Evolutionary conservation across 352 stramenopile species (phyloP), one percentile per base, ranked within the genome.

Genomic region (Phytophthora sp.): DNA sequence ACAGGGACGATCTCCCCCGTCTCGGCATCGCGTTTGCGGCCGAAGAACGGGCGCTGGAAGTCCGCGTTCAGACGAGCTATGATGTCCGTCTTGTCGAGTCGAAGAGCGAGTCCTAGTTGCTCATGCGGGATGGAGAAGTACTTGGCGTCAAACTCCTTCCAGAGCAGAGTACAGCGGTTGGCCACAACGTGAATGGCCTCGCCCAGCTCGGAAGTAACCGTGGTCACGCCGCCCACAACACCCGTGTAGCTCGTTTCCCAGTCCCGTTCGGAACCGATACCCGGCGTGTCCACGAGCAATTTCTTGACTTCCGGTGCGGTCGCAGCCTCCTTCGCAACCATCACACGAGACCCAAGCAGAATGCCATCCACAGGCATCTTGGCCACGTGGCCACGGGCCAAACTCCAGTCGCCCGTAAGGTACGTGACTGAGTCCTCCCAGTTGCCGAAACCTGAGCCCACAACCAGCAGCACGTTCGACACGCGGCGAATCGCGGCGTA

Each of bases 41-140:
- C 89, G 63, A 97, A 97, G 75, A 94, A 96, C 29, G 83, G 84
- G 71, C 96, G 96, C 70, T 97, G 89, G 69, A 92, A 97, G 57
- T 97, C 86, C 7, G 83, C 69, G 51, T 97, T 96, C 30, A 97
- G 61, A n/a, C 77, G 75, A 18, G 68, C 66, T 35, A 95, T 92
- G 53, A 96, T 95, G 38, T 77, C 44, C 18, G 88, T 73, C 76
- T 91, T 93, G 73, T 93, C 83, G 4, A 85, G 47, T 8, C 82
- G 72, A 20, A 97, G 76, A 3, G 85, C 80, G 2, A 83, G 57
- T 45, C 80, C 83, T 23, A 93, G 65, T 50, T 96, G 80, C 7
- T 91, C 88, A 30, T 79, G 81, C 18, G 85, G 75, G 42, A 90
- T 83, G 3, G 74, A 82, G 42, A 95, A 97, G 69, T 94, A 97